phyloP scores from a whole-genome alignment of 306 rosid species.

The Datisca glomerata region DNA sequence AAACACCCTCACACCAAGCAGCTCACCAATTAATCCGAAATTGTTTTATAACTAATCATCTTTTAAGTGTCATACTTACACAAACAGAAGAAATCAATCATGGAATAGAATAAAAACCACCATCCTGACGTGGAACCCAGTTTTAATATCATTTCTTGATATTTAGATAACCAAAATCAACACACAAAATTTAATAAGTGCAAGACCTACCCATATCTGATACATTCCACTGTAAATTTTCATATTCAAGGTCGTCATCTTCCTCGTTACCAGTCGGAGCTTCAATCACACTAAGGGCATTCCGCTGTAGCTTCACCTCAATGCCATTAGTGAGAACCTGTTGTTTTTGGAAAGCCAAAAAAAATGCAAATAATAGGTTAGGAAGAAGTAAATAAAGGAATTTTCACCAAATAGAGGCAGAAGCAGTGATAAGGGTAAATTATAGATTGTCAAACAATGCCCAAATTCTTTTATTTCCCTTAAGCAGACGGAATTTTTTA shows the following conservation, averaged over 20 bases:
- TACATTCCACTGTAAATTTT: constrained; percentile 74
- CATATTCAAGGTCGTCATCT: constrained; percentile 86
- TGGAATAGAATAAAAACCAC: too few relatives aligned
- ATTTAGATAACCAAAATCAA: not conserved
- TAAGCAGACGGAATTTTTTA: too few relatives aligned
- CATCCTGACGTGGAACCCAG: too few relatives aligned
- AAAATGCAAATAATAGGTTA: constrained; percentile 1
- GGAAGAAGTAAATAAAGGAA: not conserved
- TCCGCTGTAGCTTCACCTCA: constrained; percentile 97
- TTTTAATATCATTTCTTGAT: too few relatives aligned
- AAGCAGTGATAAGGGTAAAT: too few relatives aligned
- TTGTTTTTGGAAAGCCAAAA: not conserved
- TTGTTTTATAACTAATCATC: too few relatives aligned
- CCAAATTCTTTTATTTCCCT: too few relatives aligned
- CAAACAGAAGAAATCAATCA: too few relatives aligned
- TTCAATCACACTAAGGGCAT: constrained; percentile 95
- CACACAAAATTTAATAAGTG: not conserved
- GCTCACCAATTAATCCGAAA: too few relatives aligned
- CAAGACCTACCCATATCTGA: constrained; percentile 83
- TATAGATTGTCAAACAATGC: too few relatives aligned
- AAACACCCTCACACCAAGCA: too few relatives aligned
- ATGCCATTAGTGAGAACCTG: constrained; percentile 98
- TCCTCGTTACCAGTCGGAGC: constrained; percentile 97
- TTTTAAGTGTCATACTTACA: too few relatives aligned
- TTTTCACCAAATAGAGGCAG: not conserved